Base-by-base conservation (phyloP, 148 eudicot genomes). In the Suaeda aralocaspica region DNA sequence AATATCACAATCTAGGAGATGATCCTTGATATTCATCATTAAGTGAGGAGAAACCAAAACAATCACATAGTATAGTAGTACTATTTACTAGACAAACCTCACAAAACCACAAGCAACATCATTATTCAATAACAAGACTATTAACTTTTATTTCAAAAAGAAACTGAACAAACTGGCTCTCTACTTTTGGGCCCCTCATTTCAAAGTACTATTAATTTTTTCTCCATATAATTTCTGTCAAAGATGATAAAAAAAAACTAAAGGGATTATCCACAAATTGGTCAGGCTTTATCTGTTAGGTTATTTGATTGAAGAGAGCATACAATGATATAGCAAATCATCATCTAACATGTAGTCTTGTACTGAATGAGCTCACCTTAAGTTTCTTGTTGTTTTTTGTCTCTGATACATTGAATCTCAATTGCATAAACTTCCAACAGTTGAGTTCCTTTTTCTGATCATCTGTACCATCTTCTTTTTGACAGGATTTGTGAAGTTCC, bases 381-480 rank as follows among this genome's bases (percentile, higher is more conserved):
- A 94, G 92, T 70, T 91, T 91, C 79, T 94, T 94, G 86, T 94
- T 94, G 86, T 94, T 91, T 80, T 89, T 94, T 31, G 99, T 94
- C 86, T 94, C 97, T 1, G 97, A 80, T 94, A 89, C 96, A 91
- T 79, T 94, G 99, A 75, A 94, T 91, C 82, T 94, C 99, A 80
- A 94, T 84, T 52, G 99, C 99, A 81, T 94, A 94, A 30, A 94
- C 97, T 77, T 94, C 99, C 85, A 94, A 78, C 63, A 94, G 73
- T 64, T 91, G 99, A 57, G 99, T 94, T 61, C 99, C 99, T 85
- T 94, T 91, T 94, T 94, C 77, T 91, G 97, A 78, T 94, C 97
- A 87, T 94, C 97, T 26, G 89, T 82, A 59, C 99, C 99, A 85
- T 94, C 99, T 78, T 87, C 93, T 61, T 88, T 89, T 78, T 84